Percentiles rank a stretch among this genome's conserved stretches.
Evolutionary conservation across 257 asterid species (phyloP).

Genomic region (Solanum neorickii): DNA sequence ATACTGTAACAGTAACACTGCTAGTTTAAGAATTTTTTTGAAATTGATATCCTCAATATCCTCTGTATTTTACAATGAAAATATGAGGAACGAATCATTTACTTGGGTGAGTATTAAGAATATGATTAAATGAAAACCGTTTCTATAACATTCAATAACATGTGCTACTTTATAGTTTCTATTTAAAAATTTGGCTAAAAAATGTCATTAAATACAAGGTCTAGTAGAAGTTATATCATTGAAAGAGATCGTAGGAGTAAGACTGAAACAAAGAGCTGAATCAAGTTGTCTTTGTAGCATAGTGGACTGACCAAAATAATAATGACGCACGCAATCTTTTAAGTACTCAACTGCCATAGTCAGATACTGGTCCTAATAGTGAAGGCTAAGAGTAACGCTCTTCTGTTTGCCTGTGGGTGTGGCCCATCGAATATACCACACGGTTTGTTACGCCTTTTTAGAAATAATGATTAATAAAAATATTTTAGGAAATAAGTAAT

Average conservation of each 20-base stretch:
- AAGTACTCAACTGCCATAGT: not conserved
- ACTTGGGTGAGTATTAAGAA: not conserved
- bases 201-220: not conserved
- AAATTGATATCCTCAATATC: too few species aligned
- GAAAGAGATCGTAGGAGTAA: not conserved
- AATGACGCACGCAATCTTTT: not conserved
- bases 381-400: not conserved
- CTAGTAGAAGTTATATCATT: not conserved
- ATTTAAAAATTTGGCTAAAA: not conserved
- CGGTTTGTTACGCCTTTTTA: too few species aligned
- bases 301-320: not conserved
- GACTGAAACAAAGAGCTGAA: not conserved
- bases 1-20: not conserved
- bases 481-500: not conserved
- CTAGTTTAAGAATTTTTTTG: not conserved
- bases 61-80: not conserved
- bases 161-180: not conserved
- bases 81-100: not conserved
- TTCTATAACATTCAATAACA: not conserved
- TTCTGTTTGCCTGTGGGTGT: not conserved
- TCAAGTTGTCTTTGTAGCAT: not conserved
- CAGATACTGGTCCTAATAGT: not conserved
- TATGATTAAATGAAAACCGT: not conserved
- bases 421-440: not conserved
- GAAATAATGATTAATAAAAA: accelerated